Conservation (phyloP, 2,329 filamentous ascomycete species). For the Colletotrichum sp. region DNA sequence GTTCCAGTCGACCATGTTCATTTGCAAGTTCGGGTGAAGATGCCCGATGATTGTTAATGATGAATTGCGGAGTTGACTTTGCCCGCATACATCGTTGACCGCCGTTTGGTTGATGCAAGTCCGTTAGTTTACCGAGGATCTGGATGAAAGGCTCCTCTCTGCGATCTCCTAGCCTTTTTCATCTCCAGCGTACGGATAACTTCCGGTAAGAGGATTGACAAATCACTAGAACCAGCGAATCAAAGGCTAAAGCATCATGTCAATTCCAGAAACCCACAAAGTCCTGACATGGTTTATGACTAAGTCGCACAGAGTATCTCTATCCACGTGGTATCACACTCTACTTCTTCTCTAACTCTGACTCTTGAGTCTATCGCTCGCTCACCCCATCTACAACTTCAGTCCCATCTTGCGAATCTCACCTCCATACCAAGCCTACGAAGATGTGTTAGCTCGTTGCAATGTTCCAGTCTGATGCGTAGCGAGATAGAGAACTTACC, state of each 20-base stretch:
- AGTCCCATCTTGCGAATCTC: conserved; percentile 9
- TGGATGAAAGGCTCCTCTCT: not conserved
- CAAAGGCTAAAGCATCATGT: not conserved
- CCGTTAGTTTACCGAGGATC: not conserved
- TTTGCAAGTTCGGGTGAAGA: not conserved
- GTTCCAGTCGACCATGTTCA: not conserved
- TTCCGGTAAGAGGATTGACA: not conserved
- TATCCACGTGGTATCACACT: not conserved
- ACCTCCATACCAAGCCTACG: conserved; percentile 4
- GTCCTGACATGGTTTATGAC: not conserved
- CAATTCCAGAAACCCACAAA: not conserved
- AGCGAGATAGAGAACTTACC: conserved; percentile 11
- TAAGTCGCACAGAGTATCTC: not conserved
- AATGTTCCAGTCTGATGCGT: not conserved
- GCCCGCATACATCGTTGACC: not conserved
- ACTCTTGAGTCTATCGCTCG: not conserved
- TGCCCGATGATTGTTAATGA: not conserved
- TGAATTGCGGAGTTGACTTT: not conserved
- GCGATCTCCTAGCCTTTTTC: not conserved
- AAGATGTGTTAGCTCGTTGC: not conserved
- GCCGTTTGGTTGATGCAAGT: not conserved
- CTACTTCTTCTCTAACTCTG: not conserved
- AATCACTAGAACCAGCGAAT: not conserved
- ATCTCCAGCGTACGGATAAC: not conserved
- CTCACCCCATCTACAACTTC: not conserved